These are phyloP conservation scores for Exobasidium rhododendri DNA, from an alignment of 1,284 basidiomycete species.

Conservation along the genomic window DNA sequence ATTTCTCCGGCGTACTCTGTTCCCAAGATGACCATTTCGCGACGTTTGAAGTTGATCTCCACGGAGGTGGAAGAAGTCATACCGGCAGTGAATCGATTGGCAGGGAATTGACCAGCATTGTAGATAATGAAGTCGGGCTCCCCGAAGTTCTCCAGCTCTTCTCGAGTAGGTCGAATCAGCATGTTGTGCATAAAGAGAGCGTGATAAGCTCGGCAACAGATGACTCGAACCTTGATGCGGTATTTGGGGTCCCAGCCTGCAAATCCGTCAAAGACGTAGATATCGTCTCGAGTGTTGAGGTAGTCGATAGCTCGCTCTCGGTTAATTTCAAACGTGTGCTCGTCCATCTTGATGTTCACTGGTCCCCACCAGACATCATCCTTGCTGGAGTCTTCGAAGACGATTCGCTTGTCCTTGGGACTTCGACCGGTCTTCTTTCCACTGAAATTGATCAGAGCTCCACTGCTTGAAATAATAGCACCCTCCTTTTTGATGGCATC, in stretches of 20 bases:
- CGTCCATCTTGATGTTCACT: slow-evolving; percentile 99
- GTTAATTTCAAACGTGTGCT: slow-evolving; percentile 98
- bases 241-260: slow-evolving; percentile 99
- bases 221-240: slow-evolving; percentile 99
- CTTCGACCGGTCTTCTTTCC: slow-evolving; percentile 98
- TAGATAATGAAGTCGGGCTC: slow-evolving; percentile 99
- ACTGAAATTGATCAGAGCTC: slow-evolving; percentile 98
- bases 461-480: slow-evolving; percentile 91
- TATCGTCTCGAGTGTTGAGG: slow-evolving; percentile 91
- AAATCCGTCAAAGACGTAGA: slow-evolving; percentile 97
- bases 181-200: slow-evolving; percentile 94
- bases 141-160: slow-evolving; percentile 91
- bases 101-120: slow-evolving; percentile 99
- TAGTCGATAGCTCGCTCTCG: slow-evolving; percentile 99
- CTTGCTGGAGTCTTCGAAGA: slow-evolving; percentile 94
- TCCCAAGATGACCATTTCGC: slow-evolving; percentile 99
- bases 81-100: slow-evolving; percentile 99
- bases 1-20: slow-evolving; percentile 99
- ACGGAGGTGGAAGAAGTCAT: slow-evolving; percentile 99
- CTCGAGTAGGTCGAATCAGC: slow-evolving; percentile 94
- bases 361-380: slow-evolving; percentile 99
- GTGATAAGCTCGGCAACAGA: slow-evolving; percentile 97
- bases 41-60: slow-evolving; percentile 99
- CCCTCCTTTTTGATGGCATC: slow-evolving; percentile 98
- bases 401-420: slow-evolving; percentile 99